These are phyloP conservation scores for Physcomitrellopsis africana DNA, from an alignment of 225 moss, liverwort and hornwort genomes.

Conservation along the genomic window DNA sequence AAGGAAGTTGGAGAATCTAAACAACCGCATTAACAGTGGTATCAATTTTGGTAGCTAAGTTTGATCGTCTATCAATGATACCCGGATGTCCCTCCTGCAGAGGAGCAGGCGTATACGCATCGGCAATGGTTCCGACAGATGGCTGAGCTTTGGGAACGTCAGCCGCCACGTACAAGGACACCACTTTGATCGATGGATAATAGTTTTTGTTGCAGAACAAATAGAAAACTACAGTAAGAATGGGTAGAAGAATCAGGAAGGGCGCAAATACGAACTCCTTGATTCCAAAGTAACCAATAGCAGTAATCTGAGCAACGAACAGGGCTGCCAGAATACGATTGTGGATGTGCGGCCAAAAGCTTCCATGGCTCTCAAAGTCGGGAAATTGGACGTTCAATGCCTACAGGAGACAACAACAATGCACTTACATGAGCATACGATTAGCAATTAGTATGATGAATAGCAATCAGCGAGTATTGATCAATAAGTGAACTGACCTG, in stretches of 20 bases:
- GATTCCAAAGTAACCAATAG: slow-evolving; percentile 61
- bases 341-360: slow-evolving; percentile 73
- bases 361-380: slow-evolving; percentile 66
- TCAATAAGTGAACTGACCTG: slow-evolving; percentile 40
- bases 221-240: slow-evolving; percentile 50
- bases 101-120: slow-evolving; percentile 33
- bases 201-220: slow-evolving; percentile 64
- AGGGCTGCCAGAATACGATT: slow-evolving; percentile 57
- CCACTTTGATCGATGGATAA: slow-evolving; percentile 57
- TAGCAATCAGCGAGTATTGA: background rate
- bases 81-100: slow-evolving; percentile 40
- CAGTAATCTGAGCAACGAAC: slow-evolving; percentile 60
- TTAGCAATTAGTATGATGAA: background rate
- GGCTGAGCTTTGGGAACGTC: slow-evolving; percentile 49
- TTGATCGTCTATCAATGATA: slow-evolving; percentile 31
- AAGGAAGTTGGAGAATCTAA: background rate
- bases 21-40: slow-evolving; percentile 37
- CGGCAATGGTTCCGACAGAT: slow-evolving; percentile 22
- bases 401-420: slow-evolving; percentile 13
- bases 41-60: slow-evolving; percentile 35
- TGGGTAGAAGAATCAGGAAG: slow-evolving; percentile 47
- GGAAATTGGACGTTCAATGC: slow-evolving; percentile 66
- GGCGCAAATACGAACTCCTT: slow-evolving; percentile 45
- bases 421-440: slow-evolving; percentile 10
- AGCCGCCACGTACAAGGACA: slow-evolving; percentile 51